Evolutionary conservation across 2,329 filamentous ascomycete species (phyloP), one percentile per base, ranked within the genome.

Genomic region (Graphilbum fragrans): DNA sequence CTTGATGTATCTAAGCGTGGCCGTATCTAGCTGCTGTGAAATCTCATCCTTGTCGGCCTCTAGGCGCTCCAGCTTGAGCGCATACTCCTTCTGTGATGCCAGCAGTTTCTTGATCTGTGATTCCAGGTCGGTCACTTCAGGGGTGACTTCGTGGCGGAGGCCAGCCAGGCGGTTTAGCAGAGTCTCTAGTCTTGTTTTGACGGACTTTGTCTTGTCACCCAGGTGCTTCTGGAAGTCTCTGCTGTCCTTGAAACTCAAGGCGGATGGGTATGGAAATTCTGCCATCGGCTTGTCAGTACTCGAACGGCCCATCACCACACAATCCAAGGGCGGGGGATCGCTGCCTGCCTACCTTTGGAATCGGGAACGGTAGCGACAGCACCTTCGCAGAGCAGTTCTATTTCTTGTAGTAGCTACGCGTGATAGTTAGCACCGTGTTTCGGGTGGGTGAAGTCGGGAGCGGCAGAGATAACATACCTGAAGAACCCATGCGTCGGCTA

Each of bases 401-500:
- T 62, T 59, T 82, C 77, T 58, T 82, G 74, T 32, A 82, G 53
- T 29, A 82, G 56, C 75, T 82, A 52, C 27, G 14, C 6, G 20
- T 19, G 16, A 32, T 9, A 32, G 29, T 8, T 5, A 32, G 29
- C 9, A 32, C 29, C 7, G 6, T 3, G 34, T n/a, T n/a, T n/a
- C n/a, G 14, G 25, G 25, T 29, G 8, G 25, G 14, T 29, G 25
- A 29, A 8, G 25, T 8, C 25, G 25, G 9, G n/a, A 9, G n/a
- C 31, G 16, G 31, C 40, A 25, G 44, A 27, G 34, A 21, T 32
- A 64, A 37, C 47, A 42, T 53, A 94, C 86, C 76, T 98, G 90
- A 56, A 83, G 77, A 66, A 92, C 93, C 92, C 92, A 98, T 47
- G 79, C 75, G 67, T 98, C 88, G 52, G 95, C 80, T 48, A 87